Percentiles rank a stretch among this genome's conserved stretches.
Conservation (phyloP, 768 basidiomycete species). For the Termitomyces sp. region DNA sequence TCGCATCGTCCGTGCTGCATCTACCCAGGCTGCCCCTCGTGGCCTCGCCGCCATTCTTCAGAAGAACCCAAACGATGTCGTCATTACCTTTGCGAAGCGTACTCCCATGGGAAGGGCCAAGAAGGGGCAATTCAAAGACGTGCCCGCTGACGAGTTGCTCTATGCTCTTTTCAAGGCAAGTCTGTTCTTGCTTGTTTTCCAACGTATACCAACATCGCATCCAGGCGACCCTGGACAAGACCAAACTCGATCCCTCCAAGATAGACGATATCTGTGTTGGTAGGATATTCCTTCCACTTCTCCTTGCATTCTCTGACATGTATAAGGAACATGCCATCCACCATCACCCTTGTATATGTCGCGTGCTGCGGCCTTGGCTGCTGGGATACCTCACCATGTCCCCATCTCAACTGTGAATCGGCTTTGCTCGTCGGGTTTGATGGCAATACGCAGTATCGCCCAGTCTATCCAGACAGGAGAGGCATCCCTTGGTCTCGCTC, state of each 20-base stretch:
- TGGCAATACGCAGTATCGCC: constrained; percentile 89
- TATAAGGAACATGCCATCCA: constrained; percentile 84
- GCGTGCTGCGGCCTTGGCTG: constrained; percentile 80
- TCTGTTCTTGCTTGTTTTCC: not conserved
- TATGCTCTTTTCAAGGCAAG: constrained; percentile 73
- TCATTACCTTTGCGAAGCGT: constrained; percentile 84
- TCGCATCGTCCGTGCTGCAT: constrained; percentile 29
- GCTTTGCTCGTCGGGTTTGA: constrained; percentile 90
- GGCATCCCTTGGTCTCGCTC: constrained; percentile 80
- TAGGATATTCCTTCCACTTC: constrained; percentile 22
- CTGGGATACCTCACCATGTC: constrained; percentile 81
- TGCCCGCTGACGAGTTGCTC: constrained; percentile 82
- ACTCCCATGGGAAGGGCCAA: constrained; percentile 85
- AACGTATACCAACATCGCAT: not conserved
- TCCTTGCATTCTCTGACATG: constrained; percentile 16
- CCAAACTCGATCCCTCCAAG: constrained; percentile 59
- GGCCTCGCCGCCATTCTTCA: constrained; percentile 53
- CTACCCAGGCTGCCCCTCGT: constrained; percentile 30
- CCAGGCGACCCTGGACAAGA: constrained; percentile 63
- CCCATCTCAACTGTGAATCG: constrained; percentile 92
- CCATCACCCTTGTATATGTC: constrained; percentile 80
- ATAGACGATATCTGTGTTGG: constrained; percentile 86
- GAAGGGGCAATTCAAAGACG: constrained; percentile 91
- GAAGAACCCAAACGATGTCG: constrained; percentile 79
- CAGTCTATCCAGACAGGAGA: constrained; percentile 82